Evolutionary conservation across 2,329 filamentous ascomycete species (phyloP), one percentile per base, ranked within the genome.

Genomic region (Cryphonectria radicalis): DNA sequence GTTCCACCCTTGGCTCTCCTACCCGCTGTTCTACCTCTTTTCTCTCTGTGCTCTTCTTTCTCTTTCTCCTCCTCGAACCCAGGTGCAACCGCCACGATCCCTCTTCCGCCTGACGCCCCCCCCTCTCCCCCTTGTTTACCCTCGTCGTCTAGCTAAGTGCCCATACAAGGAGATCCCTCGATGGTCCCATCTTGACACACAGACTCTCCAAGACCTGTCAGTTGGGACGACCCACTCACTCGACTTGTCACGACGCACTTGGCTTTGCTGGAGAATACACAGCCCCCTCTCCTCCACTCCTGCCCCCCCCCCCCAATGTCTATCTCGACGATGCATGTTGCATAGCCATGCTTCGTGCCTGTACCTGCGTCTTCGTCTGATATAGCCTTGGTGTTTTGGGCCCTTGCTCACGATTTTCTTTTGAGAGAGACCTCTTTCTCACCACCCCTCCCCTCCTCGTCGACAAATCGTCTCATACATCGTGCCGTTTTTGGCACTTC

Each of bases 161-260:
- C 25, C 40, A 46, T 22, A 65, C 67, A 57, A 28, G 35, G 46
- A 46, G 50, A 59, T 64, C 46, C 46, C 62, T 37, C 35, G 62
- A 59, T 65, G 62, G 25, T 22, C 25, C 63, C 50, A 67, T 28
- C 67, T 40, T 59, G 64, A 72, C 67, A 70, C 70, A 72, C 68
- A 68, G 60, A 64, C 64, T 53, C 37, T 53, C 66, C 70, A 43
- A 60, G 46, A 70, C 43, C 66, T 71, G 63, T 69, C 66, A 68
- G 60, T 64, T 69, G 66, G 66, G 71, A 69, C 28, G 69, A 69
- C 63, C 71, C 71, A 71, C 71, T 60, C 71, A 71, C 71, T 60
- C 22, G 32, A 65, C 42, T 63, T 57, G 55, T 66, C 66, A 66
- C 55, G 53, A 50, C 63, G 55, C 50, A 32, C 42, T 37, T 28